Evolutionary conservation across 176 grass and related monocot genomes (phyloP).

Genomic region (Eleusine indica): DNA sequence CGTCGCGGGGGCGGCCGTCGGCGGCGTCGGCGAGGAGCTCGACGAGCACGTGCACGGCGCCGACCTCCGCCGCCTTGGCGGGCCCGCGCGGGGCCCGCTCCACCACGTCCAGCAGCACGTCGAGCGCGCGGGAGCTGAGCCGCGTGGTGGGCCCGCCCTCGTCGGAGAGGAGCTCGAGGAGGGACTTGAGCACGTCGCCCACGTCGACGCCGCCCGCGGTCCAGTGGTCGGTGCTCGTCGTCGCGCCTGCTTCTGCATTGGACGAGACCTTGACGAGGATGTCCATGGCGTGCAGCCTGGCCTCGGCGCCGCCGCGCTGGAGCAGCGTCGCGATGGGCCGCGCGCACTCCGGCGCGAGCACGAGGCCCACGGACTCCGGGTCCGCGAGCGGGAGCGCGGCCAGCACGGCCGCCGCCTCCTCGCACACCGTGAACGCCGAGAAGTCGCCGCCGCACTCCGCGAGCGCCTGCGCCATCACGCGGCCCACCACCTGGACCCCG

Average conservation of each 20-base stretch:
- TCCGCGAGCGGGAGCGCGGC: conserved; percentile 54
- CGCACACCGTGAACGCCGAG: conserved; percentile 58
- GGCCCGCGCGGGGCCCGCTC: conserved; percentile 41
- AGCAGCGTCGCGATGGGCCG: conserved; percentile 55
- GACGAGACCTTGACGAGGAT: conserved; percentile 63
- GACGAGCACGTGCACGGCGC: conserved; percentile 68
- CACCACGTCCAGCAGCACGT: conserved; percentile 61
- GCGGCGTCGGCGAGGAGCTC: conserved; percentile 76
- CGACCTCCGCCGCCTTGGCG: conserved; percentile 60
- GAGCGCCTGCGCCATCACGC: conserved; percentile 57
- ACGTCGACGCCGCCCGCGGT: conserved; percentile 34
- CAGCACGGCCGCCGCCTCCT: conserved; percentile 76
- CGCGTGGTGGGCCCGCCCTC: conserved; percentile 48
- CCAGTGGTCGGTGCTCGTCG: conserved; percentile 35
- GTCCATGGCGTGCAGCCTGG: conserved; percentile 64
- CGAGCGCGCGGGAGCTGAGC: conserved; percentile 77
- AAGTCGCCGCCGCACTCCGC: conserved; percentile 58
- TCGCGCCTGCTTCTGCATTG: conserved; percentile 22
- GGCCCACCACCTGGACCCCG: conserved; percentile 48
- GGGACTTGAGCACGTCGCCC: conserved; percentile 59
- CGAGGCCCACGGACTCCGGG: conserved; percentile 34
- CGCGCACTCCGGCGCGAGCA: conserved; percentile 54
- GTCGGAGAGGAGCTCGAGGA: conserved; percentile 85
- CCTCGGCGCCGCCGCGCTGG: conserved; percentile 73
- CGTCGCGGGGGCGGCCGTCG: conserved; percentile 32